A percentile compares a stretch with the other conserved stretches of the same genome.
Evolutionary conservation across 2,329 filamentous ascomycete species (phyloP).

Genomic region (Penicillium occitanis): DNA sequence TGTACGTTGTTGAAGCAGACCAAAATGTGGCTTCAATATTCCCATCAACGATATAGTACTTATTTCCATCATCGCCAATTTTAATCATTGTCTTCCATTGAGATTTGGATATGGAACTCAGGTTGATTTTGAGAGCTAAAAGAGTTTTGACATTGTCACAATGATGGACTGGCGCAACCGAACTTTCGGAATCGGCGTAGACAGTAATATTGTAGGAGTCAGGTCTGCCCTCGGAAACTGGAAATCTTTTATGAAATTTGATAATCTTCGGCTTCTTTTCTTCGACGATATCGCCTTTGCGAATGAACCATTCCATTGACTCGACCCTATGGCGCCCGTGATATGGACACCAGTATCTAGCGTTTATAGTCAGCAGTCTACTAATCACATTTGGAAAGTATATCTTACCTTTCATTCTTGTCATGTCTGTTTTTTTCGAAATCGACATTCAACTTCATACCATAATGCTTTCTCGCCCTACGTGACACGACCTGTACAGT

Average conservation of each 20-base stretch:
- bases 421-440: background rate
- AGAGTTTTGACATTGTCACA: background rate
- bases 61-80: background rate
- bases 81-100: background rate
- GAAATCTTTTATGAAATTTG: background rate
- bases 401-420: background rate
- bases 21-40: background rate
- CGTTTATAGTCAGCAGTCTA: background rate
- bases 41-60: background rate
- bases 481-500: background rate
- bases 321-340: background rate
- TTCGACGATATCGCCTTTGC: background rate
- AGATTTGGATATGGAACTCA: background rate
- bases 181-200: background rate
- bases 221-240: background rate
- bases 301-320: conserved; percentile 2
- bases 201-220: background rate
- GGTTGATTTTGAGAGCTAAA: background rate
- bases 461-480: conserved; percentile 3
- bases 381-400: background rate
- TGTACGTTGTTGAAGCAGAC: conserved; percentile 5
- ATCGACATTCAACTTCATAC: background rate
- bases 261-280: background rate
- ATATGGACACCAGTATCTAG: background rate
- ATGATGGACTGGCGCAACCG: background rate